Percentiles rank a stretch among this genome's conserved stretches.
Evolutionary conservation across 495 filamentous ascomycete genomes (phyloP).

Genomic region (Penicillium macrosclerotiorum): DNA sequence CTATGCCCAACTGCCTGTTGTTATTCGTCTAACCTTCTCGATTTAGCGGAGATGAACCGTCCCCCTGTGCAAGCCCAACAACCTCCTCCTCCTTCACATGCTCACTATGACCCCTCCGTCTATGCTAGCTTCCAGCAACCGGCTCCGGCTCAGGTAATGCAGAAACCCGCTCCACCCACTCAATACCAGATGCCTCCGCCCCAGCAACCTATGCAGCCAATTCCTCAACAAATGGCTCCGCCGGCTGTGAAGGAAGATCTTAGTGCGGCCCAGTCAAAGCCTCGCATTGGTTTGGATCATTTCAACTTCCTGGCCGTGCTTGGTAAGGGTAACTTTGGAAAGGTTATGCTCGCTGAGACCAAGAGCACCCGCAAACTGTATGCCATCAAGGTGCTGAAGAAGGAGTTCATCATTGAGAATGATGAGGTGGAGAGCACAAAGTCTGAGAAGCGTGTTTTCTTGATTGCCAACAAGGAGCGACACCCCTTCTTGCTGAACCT

Average conservation of each 20-base stretch:
- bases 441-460: constrained; percentile 95
- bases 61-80: constrained; percentile 44
- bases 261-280: constrained; percentile 62
- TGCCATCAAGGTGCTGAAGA: constrained; percentile 99
- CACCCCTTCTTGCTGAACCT: constrained; percentile 95
- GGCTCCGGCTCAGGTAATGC: constrained; percentile 31
- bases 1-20: neutral
- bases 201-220: constrained; percentile 25
- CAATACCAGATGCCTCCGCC: constrained; percentile 28
- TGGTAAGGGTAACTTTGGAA: constrained; percentile 99
- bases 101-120: constrained; percentile 69
- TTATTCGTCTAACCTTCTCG: constrained; percentile 6
- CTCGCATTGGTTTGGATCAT: constrained; percentile 90
- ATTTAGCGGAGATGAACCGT: constrained; percentile 28
- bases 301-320: constrained; percentile 99
- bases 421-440: constrained; percentile 99
- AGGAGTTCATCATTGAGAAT: constrained; percentile 99
- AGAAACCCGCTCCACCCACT: constrained; percentile 16
- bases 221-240: constrained; percentile 38
- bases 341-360: constrained; percentile 98
- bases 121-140: constrained; percentile 62
- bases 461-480: constrained; percentile 96
- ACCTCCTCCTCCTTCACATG: constrained; percentile 29
- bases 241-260: constrained; percentile 48
- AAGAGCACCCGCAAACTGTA: constrained; percentile 90